Evolutionary conservation across 2,329 filamentous ascomycete species (phyloP).

Genomic region (Ophiostoma himal-ulmi): DNA sequence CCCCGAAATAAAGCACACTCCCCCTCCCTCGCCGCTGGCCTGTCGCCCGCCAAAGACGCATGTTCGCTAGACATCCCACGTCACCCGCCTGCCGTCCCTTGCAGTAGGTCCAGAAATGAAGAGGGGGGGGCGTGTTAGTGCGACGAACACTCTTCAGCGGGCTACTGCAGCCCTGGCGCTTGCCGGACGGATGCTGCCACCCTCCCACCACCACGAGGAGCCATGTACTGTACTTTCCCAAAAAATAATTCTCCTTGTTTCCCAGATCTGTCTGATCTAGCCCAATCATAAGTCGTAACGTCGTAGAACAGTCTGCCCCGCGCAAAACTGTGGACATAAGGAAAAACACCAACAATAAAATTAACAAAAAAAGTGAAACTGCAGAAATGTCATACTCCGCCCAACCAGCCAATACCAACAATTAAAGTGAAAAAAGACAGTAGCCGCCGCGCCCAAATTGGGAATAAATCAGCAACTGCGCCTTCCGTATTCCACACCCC

Average conservation of each 20-base stretch:
- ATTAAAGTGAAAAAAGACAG: background rate
- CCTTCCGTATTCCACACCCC: conserved; percentile 8
- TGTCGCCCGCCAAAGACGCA: conserved; percentile 12
- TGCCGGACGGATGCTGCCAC: conserved; percentile 27
- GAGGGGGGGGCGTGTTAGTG: conserved; percentile 22
- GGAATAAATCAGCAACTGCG: background rate
- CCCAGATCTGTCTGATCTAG: conserved; percentile 32
- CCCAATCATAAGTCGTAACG: conserved; percentile 53
- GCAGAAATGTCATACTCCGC: conserved; percentile 10
- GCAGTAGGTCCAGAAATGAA: conserved; percentile 21
- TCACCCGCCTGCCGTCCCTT: conserved; percentile 21
- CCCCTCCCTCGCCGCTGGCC: conserved; percentile 24
- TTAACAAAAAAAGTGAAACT: background rate
- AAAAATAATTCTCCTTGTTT: conserved; percentile 27
- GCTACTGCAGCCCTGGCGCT: conserved; percentile 32
- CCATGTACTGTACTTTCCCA: conserved; percentile 41
- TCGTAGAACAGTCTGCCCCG: conserved; percentile 40
- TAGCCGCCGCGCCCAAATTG: background rate
- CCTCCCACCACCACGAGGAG: conserved; percentile 21
- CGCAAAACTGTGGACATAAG: conserved; percentile 20
- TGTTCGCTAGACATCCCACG: conserved; percentile 10
- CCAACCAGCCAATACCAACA: conserved; percentile 15
- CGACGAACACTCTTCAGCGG: conserved; percentile 11
- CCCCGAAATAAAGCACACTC: conserved; percentile 22
- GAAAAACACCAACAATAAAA: conserved; percentile 14